A percentile compares a stretch with the other conserved stretches of the same genome.
phyloP scores from a whole-genome alignment of 2,329 filamentous ascomycete species.

The Orbilia javanica region DNA sequence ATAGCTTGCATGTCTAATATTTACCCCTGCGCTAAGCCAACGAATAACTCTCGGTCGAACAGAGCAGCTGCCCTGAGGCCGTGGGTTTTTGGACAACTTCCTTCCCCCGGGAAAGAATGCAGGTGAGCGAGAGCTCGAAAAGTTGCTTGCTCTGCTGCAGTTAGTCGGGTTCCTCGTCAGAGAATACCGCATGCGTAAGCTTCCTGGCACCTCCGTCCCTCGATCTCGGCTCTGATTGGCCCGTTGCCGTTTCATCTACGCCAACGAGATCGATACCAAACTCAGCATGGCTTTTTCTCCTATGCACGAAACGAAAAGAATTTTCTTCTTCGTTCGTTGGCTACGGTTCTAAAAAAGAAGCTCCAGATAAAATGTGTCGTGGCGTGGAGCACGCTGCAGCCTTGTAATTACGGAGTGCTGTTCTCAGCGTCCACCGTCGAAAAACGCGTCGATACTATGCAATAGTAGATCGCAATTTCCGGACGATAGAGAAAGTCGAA shows the following conservation, averaged over 20 bases:
- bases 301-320: constrained; percentile 46
- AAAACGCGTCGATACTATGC: constrained; percentile 30
- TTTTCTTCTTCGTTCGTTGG: constrained; percentile 29
- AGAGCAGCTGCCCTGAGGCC: constrained; percentile 3
- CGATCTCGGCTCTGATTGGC: constrained; percentile 25
- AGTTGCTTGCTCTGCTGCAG: constrained; percentile 7
- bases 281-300: constrained; percentile 33
- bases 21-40: constrained; percentile 18
- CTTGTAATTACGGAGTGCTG: constrained; percentile 24
- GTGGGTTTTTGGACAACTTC: constrained; percentile 5
- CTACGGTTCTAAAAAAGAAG: constrained; percentile 21
- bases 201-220: constrained; percentile 11
- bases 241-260: constrained; percentile 25
- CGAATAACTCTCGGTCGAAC: constrained; percentile 1
- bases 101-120: constrained; percentile 36
- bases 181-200: constrained; percentile 53
- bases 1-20: constrained; percentile 14
- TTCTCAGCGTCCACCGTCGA: constrained; percentile 21
- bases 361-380: constrained; percentile 1
- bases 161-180: constrained; percentile 15
- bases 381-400: constrained; percentile 9
- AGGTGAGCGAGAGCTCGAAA: constrained; percentile 40
- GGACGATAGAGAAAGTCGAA: constrained; percentile 8
- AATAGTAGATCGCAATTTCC: constrained; percentile 27
- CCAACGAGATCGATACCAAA: constrained; percentile 46